A percentile compares a stretch with the other conserved stretches of the same genome.
Conservation (phyloP, 2,329 filamentous ascomycete genomes). For the Byssochlamys sp. region DNA sequence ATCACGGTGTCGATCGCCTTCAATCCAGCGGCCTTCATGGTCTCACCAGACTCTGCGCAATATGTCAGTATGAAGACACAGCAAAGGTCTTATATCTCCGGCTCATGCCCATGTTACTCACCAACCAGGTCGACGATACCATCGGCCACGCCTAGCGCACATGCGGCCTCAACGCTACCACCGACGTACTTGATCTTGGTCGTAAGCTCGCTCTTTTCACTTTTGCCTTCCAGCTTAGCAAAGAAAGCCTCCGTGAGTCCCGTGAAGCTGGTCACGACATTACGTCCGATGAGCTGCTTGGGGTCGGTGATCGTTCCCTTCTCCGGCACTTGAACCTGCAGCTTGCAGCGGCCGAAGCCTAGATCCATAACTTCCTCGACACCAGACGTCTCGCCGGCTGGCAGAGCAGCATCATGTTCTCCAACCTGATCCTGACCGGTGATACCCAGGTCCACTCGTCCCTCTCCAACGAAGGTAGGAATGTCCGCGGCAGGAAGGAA, state of each 20-base stretch:
- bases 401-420: conserved; percentile 63
- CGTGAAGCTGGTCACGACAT: conserved; percentile 91
- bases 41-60: conserved; percentile 78
- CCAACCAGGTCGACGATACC: conserved; percentile 96
- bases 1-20: conserved; percentile 91
- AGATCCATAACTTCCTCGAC: conserved; percentile 85
- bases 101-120: conserved; percentile 40
- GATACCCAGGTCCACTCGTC: conserved; percentile 85
- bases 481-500: conserved; percentile 97
- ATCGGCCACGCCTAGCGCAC: conserved; percentile 87
- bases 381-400: conserved; percentile 37
- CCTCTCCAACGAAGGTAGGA: conserved; percentile 92
- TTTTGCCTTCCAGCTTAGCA: conserved; percentile 55
- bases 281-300: conserved; percentile 77
- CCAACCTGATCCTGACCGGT: conserved; percentile 87
- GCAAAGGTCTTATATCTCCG: neutral
- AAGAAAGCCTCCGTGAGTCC: conserved; percentile 77
- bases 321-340: conserved; percentile 93
- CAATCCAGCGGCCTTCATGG: conserved; percentile 89
- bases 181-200: conserved; percentile 92
- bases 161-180: conserved; percentile 93
- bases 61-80: neutral
- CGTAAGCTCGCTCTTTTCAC: conserved; percentile 47
- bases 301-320: conserved; percentile 63
- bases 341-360: conserved; percentile 78